These are phyloP conservation scores for Cryptococcus depauperatus DNA, from an alignment of 1,284 basidiomycete species.

Conservation along the genomic window DNA sequence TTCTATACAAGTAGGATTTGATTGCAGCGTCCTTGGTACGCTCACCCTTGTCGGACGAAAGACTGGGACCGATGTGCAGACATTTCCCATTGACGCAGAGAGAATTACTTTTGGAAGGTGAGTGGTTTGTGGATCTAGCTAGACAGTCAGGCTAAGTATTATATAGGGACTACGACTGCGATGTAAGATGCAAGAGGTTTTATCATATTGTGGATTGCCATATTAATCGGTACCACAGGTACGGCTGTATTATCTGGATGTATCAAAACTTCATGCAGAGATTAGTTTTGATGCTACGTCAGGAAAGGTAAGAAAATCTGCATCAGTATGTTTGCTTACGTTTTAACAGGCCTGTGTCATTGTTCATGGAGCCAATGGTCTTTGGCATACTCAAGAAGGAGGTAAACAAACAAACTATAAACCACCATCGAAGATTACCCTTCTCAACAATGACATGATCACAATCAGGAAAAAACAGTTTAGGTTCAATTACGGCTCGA, in stretches of 20 bases:
- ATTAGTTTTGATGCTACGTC: constrained; percentile 37
- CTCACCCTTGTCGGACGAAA: constrained; percentile 29
- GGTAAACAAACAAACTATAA: constrained; percentile 12
- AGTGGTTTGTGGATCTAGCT: constrained; percentile 2
- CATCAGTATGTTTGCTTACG: not conserved
- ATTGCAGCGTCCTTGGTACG: constrained; percentile 18
- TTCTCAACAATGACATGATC: constrained; percentile 34
- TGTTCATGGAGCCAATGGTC: constrained; percentile 34
- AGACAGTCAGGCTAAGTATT: not conserved
- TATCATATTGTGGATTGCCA: not conserved
- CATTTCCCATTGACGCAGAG: constrained; percentile 31
- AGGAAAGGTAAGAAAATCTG: constrained; percentile 24
- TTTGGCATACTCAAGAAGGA: constrained; percentile 18
- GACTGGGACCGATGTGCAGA: constrained; percentile 22
- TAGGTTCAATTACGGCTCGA: constrained; percentile 34
- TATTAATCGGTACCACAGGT: constrained; percentile 20
- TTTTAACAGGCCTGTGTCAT: constrained; percentile 28
- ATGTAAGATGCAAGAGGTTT: constrained; percentile 22
- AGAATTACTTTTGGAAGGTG: constrained; percentile 37
- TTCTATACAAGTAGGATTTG: constrained; percentile 9
- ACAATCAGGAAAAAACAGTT: constrained; percentile 39
- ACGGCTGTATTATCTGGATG: constrained; percentile 39
- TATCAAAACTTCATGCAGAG: constrained; percentile 41
- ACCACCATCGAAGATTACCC: constrained; percentile 18
- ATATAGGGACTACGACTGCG: constrained; percentile 32